Base-by-base conservation (phyloP, 805 yeast species). In the Ogataea angusta region DNA sequence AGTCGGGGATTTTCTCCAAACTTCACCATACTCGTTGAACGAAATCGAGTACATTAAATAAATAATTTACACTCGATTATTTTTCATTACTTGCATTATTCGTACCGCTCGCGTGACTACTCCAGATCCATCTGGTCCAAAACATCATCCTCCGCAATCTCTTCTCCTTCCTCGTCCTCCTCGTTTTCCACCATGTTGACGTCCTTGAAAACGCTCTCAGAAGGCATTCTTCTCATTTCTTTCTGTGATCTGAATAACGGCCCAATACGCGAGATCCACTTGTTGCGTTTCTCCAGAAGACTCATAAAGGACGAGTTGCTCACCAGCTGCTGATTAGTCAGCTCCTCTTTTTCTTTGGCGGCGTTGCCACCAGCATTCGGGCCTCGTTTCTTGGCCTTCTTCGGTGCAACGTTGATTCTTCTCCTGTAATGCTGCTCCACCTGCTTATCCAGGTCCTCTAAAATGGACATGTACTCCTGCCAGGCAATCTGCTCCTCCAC, bases 381-480 rank as follows among this genome's bases (percentile, higher is more conserved):
- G 17, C 64, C 67, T 47, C 69, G 67, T 64, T 80, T 82, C 64
- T 79, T 79, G 51, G 76, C 70, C 57, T 76, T 78, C 54, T 75
- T 84, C 1, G 64, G 64, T 42, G 88, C 81, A 6, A 80, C 87
- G 52, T 89, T 79, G 41, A 85, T 74, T 45, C 97, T 71, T 61
- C 89, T 85, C 48, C 85, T 67, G 59, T 90, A 93, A 15, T 95
- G 90, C 61, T 87, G 97, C 59, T 93, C 99, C 26, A 93, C 90
- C 64, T 93, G 99, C 60, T 91, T 93, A 61, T 93, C 97, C 51
- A 93, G 70, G 58, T 93, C 98, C 42, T 93, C 98, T 44, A 89
- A 64, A 38, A 93, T 90, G 10, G 91, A 84, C 43, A 82, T 71
- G 61, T 87, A 93, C 61, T 93, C 99, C 60, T 91, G 96, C 80